Conservation (phyloP, 2,329 filamentous ascomycete genomes). For the Apiospora pterosperma region DNA sequence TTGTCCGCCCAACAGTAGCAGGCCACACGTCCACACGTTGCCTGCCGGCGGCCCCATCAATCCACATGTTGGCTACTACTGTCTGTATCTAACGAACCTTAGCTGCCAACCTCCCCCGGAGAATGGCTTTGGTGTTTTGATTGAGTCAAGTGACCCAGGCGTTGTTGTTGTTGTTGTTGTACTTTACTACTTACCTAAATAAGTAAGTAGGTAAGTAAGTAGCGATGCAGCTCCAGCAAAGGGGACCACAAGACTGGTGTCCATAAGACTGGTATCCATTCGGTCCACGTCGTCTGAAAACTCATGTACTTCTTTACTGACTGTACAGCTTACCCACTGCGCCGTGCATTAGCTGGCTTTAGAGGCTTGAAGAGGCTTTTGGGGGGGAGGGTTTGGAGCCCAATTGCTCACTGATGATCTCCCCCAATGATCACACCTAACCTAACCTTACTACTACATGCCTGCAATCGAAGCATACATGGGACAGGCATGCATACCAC, state of each 20-base stretch:
- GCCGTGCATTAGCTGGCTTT: not conserved
- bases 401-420: not conserved
- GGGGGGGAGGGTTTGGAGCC: not conserved
- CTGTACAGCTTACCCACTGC: not conserved
- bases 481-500: not conserved
- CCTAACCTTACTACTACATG: not conserved
- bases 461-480: not conserved
- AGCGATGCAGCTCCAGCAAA: not conserved
- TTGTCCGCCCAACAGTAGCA: not conserved
- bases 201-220: too few relatives aligned
- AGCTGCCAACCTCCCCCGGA: not conserved
- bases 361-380: too few relatives aligned
- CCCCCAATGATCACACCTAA: slow-evolving; percentile 2
- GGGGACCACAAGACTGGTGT: not conserved
- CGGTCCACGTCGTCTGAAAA: not conserved
- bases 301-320: not conserved
- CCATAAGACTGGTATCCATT: not conserved
- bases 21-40: not conserved
- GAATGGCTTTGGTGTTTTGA: not conserved
- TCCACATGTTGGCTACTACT: not conserved
- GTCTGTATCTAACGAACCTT: not conserved
- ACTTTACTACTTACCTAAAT: too few relatives aligned
- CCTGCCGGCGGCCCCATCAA: not conserved
- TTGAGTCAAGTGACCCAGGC: not conserved
- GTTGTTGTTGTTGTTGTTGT: too few relatives aligned